Conservation (phyloP, 441 rosid species). For the Euphorbia schlechtendalii region DNA sequence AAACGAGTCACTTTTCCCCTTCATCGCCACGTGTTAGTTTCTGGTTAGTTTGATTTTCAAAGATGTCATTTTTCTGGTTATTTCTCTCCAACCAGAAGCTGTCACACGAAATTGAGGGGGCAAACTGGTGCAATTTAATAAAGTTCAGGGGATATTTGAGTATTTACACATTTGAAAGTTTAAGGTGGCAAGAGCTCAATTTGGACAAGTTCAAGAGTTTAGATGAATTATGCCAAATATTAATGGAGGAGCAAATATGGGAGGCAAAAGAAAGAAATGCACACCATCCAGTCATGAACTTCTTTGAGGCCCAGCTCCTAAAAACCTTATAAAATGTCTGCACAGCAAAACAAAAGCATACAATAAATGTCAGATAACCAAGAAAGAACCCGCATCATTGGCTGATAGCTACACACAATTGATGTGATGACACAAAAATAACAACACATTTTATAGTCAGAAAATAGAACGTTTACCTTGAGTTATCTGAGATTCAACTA, state of each 20-base stretch:
- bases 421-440: not conserved
- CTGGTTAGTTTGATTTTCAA: no score
- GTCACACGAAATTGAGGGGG: no score
- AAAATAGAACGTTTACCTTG: not conserved
- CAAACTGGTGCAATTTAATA: no score
- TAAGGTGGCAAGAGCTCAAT: no score
- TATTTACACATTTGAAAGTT: no score
- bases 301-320: constrained; percentile 96
- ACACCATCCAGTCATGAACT: constrained; percentile 98
- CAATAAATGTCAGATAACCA: constrained; percentile 12
- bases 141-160: no score
- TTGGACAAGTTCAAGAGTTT: no score
- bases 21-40: no score
- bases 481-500: not conserved
- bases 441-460: not conserved
- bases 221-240: no score
- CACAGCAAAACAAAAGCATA: constrained; percentile 16
- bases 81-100: no score
- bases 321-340: constrained; percentile 85
- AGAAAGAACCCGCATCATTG: not conserved
- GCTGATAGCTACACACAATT: not conserved
- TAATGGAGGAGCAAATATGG: constrained; percentile 6
- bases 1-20: no score
- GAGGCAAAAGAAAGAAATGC: constrained; percentile 19
- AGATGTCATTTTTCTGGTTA: no score